Conservation (phyloP, 441 rosid genomes). For the Erodium trifolium region DNA sequence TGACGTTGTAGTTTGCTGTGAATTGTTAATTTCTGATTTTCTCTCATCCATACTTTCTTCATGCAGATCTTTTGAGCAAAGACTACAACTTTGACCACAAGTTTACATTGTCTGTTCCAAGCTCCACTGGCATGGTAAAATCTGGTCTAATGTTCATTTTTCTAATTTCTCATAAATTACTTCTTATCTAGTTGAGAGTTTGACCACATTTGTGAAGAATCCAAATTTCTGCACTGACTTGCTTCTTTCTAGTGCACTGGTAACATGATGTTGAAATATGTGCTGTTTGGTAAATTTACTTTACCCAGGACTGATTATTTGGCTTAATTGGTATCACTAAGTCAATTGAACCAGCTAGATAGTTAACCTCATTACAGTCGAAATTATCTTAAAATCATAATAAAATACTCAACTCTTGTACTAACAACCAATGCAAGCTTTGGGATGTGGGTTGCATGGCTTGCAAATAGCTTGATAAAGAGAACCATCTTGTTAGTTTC, state of each 20-base stretch:
- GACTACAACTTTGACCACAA: constrained; percentile 70
- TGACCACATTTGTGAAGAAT: neutral
- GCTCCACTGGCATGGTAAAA: constrained; percentile 54
- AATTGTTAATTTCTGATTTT: constrained; percentile 6
- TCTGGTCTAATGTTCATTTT: constrained; percentile 12
- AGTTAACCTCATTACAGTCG: neutral
- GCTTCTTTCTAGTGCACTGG: neutral
- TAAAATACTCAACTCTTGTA: neutral
- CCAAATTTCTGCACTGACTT: neutral
- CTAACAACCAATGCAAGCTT: neutral
- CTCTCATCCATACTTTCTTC: constrained; percentile 14
- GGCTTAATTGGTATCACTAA: neutral
- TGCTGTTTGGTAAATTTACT: neutral
- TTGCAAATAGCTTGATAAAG: neutral
- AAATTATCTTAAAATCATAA: neutral
- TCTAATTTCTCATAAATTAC: neutral
- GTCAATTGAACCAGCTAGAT: neutral
- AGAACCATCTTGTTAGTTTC: neutral
- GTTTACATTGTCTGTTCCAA: constrained; percentile 51
- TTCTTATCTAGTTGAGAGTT: neutral
- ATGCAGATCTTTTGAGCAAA: constrained; percentile 64
- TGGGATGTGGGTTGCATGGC: neutral
- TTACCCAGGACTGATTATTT: neutral
- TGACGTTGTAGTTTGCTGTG: neutral
- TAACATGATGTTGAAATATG: neutral